Base-by-base conservation (phyloP, 2,329 filamentous ascomycete species). In the Colletotrichum graminicola region DNA sequence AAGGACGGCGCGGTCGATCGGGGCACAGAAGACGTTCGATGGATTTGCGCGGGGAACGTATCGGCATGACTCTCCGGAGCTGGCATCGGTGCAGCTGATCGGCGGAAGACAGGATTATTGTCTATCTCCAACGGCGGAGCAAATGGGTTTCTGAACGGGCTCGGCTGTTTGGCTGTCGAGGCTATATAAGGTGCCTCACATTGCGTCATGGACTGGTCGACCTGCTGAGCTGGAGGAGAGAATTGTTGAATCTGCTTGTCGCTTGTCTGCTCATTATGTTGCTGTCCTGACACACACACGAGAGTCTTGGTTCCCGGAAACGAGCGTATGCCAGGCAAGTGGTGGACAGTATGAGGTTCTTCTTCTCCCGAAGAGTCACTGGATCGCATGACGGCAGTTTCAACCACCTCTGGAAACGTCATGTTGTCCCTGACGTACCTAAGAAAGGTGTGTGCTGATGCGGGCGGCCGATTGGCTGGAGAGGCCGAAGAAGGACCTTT, bases 351-450 rank as follows among this genome's bases (percentile, higher is more conserved):
- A 32, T 39, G 14, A 21, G 34, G 61, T 18, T 43, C 14, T 18
- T 32, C 26, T 32, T 36, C 32, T 23, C 16, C 21, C 10, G 32
- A 43, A 18, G 32, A 32, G 3, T 5, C 1, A 23, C 52, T 65
- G 21, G 57, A 65, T 10, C 43, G 32, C 21, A 36, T 39, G 34
- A 65, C 47, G 29, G 56, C 21, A 43, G 14, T 34, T 18, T 62
- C 51, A 23, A 62, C 39, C 18, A 11, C n/a, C 34, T 55, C 47
- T 14, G 54, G 14, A 18, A 62, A 52, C 11, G 26, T 10, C 11
- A 32, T n/a, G n/a, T 55, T 23, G 11, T 23, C 65, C 21, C 45
- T 29, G 34, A 55, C 23, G 29, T 55, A 29, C 14, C 14, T n/a
- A 4, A 23, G 21, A 7, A n/a, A 32, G 36, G n/a, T 29, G 14